Percentiles rank a stretch among this genome's conserved stretches.
These are phyloP conservation scores for Triticum urartu DNA, from an alignment of 176 grass and related monocot genomes.

Conservation along the genomic window DNA sequence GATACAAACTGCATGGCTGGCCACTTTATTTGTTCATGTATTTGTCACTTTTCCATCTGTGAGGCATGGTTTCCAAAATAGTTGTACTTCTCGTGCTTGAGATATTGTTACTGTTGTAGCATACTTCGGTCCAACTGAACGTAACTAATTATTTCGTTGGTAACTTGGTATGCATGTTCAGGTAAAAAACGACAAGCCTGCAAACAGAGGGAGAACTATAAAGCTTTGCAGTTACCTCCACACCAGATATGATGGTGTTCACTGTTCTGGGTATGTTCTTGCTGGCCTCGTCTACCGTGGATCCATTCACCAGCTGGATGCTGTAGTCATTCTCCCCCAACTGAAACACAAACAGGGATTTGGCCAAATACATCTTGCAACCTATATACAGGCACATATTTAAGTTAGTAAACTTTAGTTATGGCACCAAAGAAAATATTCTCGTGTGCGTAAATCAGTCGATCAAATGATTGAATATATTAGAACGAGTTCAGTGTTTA, in stretches of 20 bases:
- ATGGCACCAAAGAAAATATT: neutral
- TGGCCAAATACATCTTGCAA: neutral
- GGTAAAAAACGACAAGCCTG: neutral
- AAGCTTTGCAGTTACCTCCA: neutral
- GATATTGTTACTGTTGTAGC: neutral
- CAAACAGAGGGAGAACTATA: neutral
- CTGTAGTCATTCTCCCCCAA: conserved; percentile 4
- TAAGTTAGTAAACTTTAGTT: neutral
- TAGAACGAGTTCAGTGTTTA: neutral
- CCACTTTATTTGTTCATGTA: neutral
- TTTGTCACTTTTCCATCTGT: neutral
- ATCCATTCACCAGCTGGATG: neutral
- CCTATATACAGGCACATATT: neutral
- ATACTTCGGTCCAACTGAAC: neutral
- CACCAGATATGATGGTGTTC: neutral
- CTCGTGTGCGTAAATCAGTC: neutral
- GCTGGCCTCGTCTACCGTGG: neutral
- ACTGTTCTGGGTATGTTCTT: neutral
- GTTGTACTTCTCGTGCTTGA: neutral
- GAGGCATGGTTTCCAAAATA: neutral
- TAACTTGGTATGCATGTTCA: neutral
- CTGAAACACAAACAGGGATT: neutral
- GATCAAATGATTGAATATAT: neutral
- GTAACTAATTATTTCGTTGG: neutral
- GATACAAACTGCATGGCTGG: neutral